These are phyloP conservation scores for Fusarium mangiferae DNA, from an alignment of 2,329 filamentous ascomycete species.

Conservation along the genomic window DNA sequence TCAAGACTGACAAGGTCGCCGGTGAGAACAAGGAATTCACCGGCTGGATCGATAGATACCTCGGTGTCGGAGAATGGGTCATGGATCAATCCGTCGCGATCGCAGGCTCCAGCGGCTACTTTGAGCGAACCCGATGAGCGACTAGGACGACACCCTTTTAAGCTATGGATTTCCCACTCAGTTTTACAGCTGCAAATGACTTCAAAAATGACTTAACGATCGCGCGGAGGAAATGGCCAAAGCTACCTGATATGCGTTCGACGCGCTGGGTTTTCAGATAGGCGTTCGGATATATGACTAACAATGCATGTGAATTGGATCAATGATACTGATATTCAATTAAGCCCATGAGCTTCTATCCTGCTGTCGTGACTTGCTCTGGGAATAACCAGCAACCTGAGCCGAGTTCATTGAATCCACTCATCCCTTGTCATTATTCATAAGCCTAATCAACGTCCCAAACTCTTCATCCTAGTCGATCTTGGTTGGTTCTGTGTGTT, in stretches of 20 bases:
- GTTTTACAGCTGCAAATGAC: not conserved
- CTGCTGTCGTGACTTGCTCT: not conserved
- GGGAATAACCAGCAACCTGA: not conserved
- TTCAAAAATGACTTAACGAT: conserved; percentile 23
- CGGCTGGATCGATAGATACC: conserved; percentile 92
- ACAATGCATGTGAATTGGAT: conserved; percentile 39
- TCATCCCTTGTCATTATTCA: conserved; percentile 23
- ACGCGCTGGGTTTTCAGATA: conserved; percentile 34
- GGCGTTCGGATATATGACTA: conserved; percentile 43
- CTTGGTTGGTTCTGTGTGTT: conserved; percentile 47
- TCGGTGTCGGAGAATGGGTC: conserved; percentile 95
- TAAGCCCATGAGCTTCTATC: conserved; percentile 5
- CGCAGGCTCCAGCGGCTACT: conserved; percentile 87
- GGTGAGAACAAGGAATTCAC: conserved; percentile 83
- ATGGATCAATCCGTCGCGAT: conserved; percentile 98
- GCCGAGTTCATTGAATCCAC: not conserved
- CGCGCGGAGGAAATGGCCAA: conserved; percentile 12
- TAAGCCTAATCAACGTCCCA: conserved; percentile 3
- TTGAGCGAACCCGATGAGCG: conserved; percentile 83
- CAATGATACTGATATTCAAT: conserved; percentile 34
- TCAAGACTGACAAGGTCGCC: conserved; percentile 86
- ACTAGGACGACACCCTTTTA: not conserved
- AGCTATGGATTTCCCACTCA: conserved; percentile 23
- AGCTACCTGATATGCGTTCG: conserved; percentile 16
- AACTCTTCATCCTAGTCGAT: conserved; percentile 19